phyloP scores from a whole-genome alignment of 768 basidiomycete genomes.

The Russula foetens region DNA sequence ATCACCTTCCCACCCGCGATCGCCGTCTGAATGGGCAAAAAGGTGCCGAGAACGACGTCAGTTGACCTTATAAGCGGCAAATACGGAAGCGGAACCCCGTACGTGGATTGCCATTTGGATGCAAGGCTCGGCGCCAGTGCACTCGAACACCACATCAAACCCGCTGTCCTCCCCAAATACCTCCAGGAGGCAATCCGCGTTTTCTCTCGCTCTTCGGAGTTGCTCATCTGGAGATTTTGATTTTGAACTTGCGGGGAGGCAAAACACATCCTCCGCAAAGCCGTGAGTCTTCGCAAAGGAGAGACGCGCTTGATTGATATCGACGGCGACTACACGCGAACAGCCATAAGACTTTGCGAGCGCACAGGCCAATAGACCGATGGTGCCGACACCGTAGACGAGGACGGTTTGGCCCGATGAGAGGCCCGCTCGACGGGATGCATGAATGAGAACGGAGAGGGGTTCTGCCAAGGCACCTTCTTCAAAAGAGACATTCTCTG shows the following conservation, averaged over 20 bases:
- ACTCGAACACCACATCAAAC: slow-evolving; percentile 91
- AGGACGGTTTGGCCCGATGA: slow-evolving; percentile 60
- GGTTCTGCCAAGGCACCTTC: slow-evolving; percentile 89
- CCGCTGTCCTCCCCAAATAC: slow-evolving; percentile 61
- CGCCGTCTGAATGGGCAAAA: slow-evolving; percentile 48
- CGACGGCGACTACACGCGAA: slow-evolving; percentile 63
- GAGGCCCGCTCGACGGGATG: slow-evolving; percentile 38
- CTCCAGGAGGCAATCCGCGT: slow-evolving; percentile 40
- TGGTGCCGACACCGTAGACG: slow-evolving; percentile 88
- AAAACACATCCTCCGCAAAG: slow-evolving; percentile 68
- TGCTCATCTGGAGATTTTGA: slow-evolving; percentile 49
- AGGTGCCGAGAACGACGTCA: slow-evolving; percentile 14
- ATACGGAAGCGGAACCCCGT: slow-evolving; percentile 32
- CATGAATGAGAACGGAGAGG: slow-evolving; percentile 79
- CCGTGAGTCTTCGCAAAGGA: slow-evolving; percentile 69
- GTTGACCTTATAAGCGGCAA: not conserved
- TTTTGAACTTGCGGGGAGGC: slow-evolving; percentile 42
- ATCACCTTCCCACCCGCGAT: slow-evolving; percentile 82
- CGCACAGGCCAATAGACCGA: slow-evolving; percentile 84
- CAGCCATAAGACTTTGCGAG: slow-evolving; percentile 70
- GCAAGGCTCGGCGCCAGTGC: slow-evolving; percentile 87
- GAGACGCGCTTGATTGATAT: slow-evolving; percentile 79
- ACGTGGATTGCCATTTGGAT: slow-evolving; percentile 89
- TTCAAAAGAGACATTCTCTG: slow-evolving; percentile 67
- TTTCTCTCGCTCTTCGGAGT: slow-evolving; percentile 53